Conservation (phyloP, 768 basidiomycete genomes). For the Podaxis rugospora region DNA sequence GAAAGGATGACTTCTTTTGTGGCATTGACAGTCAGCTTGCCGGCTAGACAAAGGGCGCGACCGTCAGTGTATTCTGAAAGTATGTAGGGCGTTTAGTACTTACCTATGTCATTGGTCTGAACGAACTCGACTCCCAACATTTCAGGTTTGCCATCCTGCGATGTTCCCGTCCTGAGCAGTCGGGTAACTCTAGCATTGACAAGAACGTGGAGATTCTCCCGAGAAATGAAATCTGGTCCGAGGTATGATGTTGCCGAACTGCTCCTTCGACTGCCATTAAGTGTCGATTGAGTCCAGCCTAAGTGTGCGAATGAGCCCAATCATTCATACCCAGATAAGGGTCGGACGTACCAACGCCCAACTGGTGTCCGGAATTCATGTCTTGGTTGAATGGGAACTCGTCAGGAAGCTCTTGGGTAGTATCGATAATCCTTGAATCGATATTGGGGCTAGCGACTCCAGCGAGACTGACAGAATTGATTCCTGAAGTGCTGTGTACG, state of each 20-base stretch:
- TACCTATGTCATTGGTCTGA: background rate
- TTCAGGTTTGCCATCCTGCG: slow-evolving; percentile 21
- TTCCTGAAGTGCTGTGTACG: slow-evolving; percentile 23
- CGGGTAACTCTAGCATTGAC: slow-evolving; percentile 21
- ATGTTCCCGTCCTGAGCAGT: slow-evolving; percentile 17
- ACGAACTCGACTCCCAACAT: slow-evolving; percentile 15
- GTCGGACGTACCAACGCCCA: background rate
- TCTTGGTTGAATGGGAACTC: slow-evolving; percentile 13
- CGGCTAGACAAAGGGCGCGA: background rate
- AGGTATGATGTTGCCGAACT: slow-evolving; percentile 29
- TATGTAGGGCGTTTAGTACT: background rate
- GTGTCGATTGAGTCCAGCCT: slow-evolving; percentile 10
- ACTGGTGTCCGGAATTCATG: slow-evolving; percentile 16
- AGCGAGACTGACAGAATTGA: slow-evolving; percentile 20
- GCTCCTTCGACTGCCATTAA: slow-evolving; percentile 6
- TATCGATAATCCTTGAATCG: slow-evolving; percentile 15
- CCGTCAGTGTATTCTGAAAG: background rate
- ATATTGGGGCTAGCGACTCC: slow-evolving; percentile 18
- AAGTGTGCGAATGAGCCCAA: background rate
- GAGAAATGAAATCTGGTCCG: slow-evolving; percentile 19
- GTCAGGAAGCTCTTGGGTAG: background rate
- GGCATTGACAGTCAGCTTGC: slow-evolving; percentile 2
- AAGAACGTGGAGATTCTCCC: slow-evolving; percentile 27
- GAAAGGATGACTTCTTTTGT: slow-evolving; percentile 14
- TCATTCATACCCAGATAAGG: background rate